These are phyloP conservation scores for Yamadazyma friedrichii DNA, from an alignment of 1,139 yeast genomes.

Conservation along the genomic window DNA sequence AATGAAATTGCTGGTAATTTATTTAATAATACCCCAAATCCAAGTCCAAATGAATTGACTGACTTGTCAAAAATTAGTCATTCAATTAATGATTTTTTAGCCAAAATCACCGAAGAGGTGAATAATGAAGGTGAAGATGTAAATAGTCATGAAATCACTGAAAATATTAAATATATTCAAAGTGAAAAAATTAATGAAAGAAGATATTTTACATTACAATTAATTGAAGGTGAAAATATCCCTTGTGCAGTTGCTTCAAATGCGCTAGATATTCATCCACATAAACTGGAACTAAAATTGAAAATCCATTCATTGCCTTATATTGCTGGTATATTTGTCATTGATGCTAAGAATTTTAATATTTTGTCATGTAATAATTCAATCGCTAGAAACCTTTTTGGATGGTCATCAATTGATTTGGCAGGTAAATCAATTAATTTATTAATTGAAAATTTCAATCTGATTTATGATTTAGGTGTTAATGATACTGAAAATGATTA, in stretches of 20 bases:
- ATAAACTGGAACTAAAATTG: constrained; percentile 45
- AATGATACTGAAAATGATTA: constrained; percentile 36
- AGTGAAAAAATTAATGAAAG: constrained; percentile 51
- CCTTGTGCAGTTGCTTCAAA: constrained; percentile 75
- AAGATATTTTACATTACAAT: constrained; percentile 62
- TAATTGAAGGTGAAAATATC: constrained; percentile 40
- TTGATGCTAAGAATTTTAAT: constrained; percentile 47
- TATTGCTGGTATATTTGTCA: constrained; percentile 80
- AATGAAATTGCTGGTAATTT: constrained; percentile 45
- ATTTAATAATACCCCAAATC: neutral
- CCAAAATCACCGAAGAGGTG: constrained; percentile 3
- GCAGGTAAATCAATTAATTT: constrained; percentile 50
- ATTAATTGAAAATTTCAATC: constrained; percentile 65
- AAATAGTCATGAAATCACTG: constrained; percentile 5
- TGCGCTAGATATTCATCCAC: constrained; percentile 45
- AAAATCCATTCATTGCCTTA: constrained; percentile 78
- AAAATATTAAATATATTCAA: constrained; percentile 25
- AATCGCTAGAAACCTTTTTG: constrained; percentile 76
- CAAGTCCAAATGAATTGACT: constrained; percentile 12
- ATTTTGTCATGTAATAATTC: constrained; percentile 75
- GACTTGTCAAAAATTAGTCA: constrained; percentile 7
- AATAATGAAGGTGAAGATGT: constrained; percentile 3
- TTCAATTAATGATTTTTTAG: constrained; percentile 10
- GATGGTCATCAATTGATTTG: constrained; percentile 51
- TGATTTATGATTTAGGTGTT: constrained; percentile 50